Evolutionary conservation across 495 filamentous ascomycete species (phyloP).

Genomic region (Penicillium dipodomyicola): DNA sequence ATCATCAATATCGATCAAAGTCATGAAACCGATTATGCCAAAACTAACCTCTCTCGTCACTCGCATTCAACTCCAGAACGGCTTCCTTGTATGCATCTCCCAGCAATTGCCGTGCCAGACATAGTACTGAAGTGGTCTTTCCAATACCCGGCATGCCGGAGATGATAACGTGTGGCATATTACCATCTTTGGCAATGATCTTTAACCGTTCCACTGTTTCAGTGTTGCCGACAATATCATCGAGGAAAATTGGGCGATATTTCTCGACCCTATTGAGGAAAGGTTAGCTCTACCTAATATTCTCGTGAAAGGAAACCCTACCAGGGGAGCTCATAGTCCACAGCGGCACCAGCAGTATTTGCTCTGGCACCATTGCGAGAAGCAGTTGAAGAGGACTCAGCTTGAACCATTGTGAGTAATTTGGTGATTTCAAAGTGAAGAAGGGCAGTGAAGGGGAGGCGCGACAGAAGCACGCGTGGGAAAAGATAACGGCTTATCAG

Average conservation of each 20-base stretch:
- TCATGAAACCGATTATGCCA: neutral
- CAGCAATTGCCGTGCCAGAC: constrained; percentile 86
- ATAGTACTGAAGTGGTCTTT: constrained; percentile 96
- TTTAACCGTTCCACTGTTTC: constrained; percentile 97
- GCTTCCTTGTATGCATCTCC: constrained; percentile 97
- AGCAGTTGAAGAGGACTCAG: constrained; percentile 73
- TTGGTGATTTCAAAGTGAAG: neutral
- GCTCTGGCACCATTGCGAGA: constrained; percentile 65
- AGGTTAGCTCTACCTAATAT: constrained; percentile 15
- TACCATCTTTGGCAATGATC: constrained; percentile 98
- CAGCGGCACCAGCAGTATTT: constrained; percentile 57
- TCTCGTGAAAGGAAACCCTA: constrained; percentile 37
- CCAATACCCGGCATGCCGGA: constrained; percentile 99
- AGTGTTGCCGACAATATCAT: constrained; percentile 96
- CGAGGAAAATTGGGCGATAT: constrained; percentile 89
- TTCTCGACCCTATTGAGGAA: constrained; percentile 84
- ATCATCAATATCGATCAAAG: constrained; percentile 12
- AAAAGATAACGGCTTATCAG: constrained; percentile 20
- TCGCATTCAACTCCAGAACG: constrained; percentile 92
- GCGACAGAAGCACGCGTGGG: constrained; percentile 32
- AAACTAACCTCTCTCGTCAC: constrained; percentile 78
- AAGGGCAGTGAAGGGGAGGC: constrained; percentile 22
- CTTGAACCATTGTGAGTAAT: constrained; percentile 43
- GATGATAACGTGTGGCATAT: constrained; percentile 99
- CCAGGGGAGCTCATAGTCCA: constrained; percentile 90